These are phyloP conservation scores for Tinospora cordifolia DNA, from an alignment of 164 flowering plant genomes.

Conservation along the genomic window DNA sequence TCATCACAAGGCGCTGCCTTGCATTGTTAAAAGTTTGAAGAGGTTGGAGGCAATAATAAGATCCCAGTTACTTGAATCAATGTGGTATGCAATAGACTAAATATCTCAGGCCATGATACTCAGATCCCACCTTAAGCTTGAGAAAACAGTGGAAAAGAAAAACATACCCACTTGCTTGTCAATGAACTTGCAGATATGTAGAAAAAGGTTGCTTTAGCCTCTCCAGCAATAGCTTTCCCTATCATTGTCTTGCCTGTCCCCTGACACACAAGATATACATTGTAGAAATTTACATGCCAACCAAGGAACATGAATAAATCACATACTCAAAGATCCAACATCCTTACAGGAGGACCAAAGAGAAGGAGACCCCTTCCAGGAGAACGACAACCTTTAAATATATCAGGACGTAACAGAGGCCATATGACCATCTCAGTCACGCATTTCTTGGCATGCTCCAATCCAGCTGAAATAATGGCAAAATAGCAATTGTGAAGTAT, in stretches of 20 bases:
- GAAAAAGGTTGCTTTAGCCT: slow-evolving; percentile 98
- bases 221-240: slow-evolving; percentile 99
- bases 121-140: neutral
- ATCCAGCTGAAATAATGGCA: slow-evolving; percentile 57
- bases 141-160: neutral
- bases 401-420: slow-evolving; percentile 97
- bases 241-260: slow-evolving; percentile 99
- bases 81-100: neutral
- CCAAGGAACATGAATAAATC: neutral
- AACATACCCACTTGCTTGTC: slow-evolving; percentile 99
- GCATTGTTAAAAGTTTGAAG: neutral
- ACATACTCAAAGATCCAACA: slow-evolving; percentile 6
- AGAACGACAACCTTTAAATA: slow-evolving; percentile 96
- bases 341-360: slow-evolving; percentile 96
- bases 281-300: neutral
- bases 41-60: slow-evolving; percentile 4
- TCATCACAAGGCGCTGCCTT: neutral
- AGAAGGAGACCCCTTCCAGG: slow-evolving; percentile 99
- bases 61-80: neutral
- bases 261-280: slow-evolving; percentile 26
- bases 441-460: slow-evolving; percentile 98
- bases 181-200: slow-evolving; percentile 98
- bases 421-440: slow-evolving; percentile 99
- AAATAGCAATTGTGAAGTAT: slow-evolving; percentile 2
- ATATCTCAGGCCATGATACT: neutral